A percentile compares a stretch with the other conserved stretches of the same genome.
Evolutionary conservation across 768 basidiomycete species (phyloP).

Genomic region (Phanerodontia chrysosporium): DNA sequence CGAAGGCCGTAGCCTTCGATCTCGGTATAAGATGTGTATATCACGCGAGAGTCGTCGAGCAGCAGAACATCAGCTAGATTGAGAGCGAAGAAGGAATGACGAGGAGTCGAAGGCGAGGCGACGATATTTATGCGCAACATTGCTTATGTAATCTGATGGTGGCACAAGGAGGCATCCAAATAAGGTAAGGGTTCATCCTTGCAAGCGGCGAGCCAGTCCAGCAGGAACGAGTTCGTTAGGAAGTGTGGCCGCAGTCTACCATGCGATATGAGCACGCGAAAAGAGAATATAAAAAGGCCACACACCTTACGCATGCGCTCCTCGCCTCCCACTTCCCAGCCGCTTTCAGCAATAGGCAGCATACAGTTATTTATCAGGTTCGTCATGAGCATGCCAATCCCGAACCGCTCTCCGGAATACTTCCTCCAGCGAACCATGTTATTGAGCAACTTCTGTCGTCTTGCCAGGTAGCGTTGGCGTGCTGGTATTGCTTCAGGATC

Average conservation of each 20-base stretch:
- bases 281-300: not conserved
- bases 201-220: not conserved
- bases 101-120: too few relatives aligned
- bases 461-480: conserved; percentile 62
- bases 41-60: too few relatives aligned
- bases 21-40: not conserved
- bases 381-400: conserved; percentile 48
- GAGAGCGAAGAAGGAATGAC: too few relatives aligned
- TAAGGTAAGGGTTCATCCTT: too few relatives aligned
- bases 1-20: not conserved
- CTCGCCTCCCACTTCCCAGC: conserved; percentile 88
- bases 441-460: conserved; percentile 65
- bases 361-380: conserved; percentile 58
- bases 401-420: conserved; percentile 57
- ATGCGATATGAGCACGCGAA: not conserved
- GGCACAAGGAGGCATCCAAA: too few relatives aligned
- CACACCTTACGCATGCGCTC: conserved; percentile 57
- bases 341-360: conserved; percentile 61
- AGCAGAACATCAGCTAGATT: too few relatives aligned
- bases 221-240: conserved; percentile 1
- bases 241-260: not conserved
- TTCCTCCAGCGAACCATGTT: conserved; percentile 78
- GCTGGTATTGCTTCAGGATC: conserved; percentile 74
- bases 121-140: too few relatives aligned
- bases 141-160: too few relatives aligned